Evolutionary conservation across 2,329 filamentous ascomycete species (phyloP).

Genomic region (Hysterium pulicare): DNA sequence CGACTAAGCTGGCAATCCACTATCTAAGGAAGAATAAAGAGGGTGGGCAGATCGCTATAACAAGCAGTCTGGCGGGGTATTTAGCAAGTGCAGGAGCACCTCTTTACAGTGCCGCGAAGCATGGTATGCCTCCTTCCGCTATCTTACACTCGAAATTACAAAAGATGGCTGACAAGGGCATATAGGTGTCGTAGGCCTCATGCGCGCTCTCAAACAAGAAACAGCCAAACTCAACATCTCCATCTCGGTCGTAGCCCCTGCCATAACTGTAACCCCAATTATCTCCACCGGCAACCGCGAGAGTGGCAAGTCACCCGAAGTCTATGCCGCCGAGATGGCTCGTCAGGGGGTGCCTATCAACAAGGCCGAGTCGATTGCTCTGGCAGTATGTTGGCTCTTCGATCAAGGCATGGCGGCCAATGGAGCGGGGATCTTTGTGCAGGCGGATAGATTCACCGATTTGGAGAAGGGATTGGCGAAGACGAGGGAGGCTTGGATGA

Average conservation of each 20-base stretch:
- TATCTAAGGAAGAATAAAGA: conserved; percentile 42
- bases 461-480: conserved; percentile 47
- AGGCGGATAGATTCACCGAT: conserved; percentile 43
- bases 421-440: conserved; percentile 46
- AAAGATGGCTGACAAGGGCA: conserved; percentile 2
- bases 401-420: conserved; percentile 43
- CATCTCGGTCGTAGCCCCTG: conserved; percentile 48
- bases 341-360: conserved; percentile 47
- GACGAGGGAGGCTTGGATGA: conserved; percentile 47
- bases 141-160: neutral
- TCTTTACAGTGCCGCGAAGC: conserved; percentile 50
- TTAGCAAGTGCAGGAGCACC: conserved; percentile 47
- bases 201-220: conserved; percentile 50
- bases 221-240: conserved; percentile 45
- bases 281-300: conserved; percentile 31
- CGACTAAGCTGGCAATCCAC: conserved; percentile 47
- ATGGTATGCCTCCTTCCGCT: conserved; percentile 33
- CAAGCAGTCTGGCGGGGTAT: conserved; percentile 50
- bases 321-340: conserved; percentile 45
- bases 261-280: conserved; percentile 48
- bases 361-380: conserved; percentile 42
- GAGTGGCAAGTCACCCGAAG: conserved; percentile 31
- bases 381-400: conserved; percentile 46
- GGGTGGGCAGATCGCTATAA: conserved; percentile 47
- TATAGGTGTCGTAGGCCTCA: conserved; percentile 45